A percentile compares a stretch with the other conserved stretches of the same genome.
Evolutionary conservation across 2,329 filamentous ascomycete species (phyloP).

Genomic region (Neurospora sp.): DNA sequence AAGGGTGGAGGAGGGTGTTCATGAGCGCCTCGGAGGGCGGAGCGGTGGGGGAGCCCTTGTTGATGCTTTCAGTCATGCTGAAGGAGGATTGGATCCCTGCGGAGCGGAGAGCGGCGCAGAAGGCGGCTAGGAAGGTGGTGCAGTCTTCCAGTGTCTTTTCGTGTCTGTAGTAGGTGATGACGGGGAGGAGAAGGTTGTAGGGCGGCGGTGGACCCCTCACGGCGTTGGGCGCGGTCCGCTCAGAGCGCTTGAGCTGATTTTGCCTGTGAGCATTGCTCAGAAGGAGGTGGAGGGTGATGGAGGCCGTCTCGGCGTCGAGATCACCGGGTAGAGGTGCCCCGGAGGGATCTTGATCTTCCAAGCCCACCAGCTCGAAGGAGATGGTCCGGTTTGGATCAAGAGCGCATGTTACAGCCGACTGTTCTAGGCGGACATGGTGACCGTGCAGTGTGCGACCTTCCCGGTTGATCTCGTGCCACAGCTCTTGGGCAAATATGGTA

Average conservation of each 20-base stretch:
- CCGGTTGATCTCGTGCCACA: constrained; percentile 81
- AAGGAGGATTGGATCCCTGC: constrained; percentile 36
- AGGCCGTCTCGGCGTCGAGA: constrained; percentile 53
- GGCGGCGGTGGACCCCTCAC: constrained; percentile 29
- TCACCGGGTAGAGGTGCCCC: constrained; percentile 20
- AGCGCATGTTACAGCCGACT: constrained; percentile 45
- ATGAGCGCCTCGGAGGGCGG: constrained; percentile 35
- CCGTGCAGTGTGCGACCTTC: constrained; percentile 67
- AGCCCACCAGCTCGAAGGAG: constrained; percentile 55
- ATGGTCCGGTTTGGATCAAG: constrained; percentile 46
- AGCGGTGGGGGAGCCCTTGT: constrained; percentile 13
- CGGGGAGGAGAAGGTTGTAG: constrained; percentile 40
- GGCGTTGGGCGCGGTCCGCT: constrained; percentile 34
- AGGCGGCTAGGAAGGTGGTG: constrained; percentile 31
- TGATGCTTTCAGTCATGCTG: constrained; percentile 29
- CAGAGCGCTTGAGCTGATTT: constrained; percentile 59
- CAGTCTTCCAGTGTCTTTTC: constrained; percentile 30
- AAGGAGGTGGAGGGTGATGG: constrained; percentile 61
- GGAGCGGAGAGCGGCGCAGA: constrained; percentile 33
- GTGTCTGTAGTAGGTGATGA: constrained; percentile 40
- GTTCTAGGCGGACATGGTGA: constrained; percentile 57
- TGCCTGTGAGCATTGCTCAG: constrained; percentile 70
- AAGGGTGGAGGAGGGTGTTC: constrained; percentile 31
- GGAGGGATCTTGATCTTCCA: constrained; percentile 36
- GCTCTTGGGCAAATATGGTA: constrained; percentile 71